Evolutionary conservation across 2,329 filamentous ascomycete species (phyloP), one percentile per base, ranked within the genome.

Genomic region (Talaromyces sp.): DNA sequence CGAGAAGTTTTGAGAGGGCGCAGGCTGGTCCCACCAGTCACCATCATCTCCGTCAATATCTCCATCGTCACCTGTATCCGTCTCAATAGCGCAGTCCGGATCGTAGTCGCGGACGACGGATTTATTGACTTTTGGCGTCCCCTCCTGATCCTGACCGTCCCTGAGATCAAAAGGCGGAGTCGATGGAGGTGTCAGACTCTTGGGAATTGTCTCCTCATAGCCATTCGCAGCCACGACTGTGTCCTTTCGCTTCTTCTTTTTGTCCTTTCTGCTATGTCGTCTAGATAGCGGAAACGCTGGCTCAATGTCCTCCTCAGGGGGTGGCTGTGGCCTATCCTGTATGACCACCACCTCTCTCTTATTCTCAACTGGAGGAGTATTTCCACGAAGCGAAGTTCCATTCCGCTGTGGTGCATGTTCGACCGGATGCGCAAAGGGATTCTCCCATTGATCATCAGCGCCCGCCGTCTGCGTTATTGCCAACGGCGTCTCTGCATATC

Each of bases 111-210:
- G 43, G 10, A 45, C 37, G 5, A 41, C 39, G 10, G 35, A 19
- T 16, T 43, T 45, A 24, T 27, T 33, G 9, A 41, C 22, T 9
- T 50, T 62, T 9, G 45, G 56, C 8, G 65, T 54, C 27, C 35
- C 59, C 24, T 45, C 39, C n/a, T 68, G 65, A 7, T 67, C 66
- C 9, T 70, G 65, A n/a, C 66, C 59, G 56, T 63, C 68, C 58
- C 67, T 67, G 14, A 45, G 13, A 22, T 66, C 62, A n/a, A 72
- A 73, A 4, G 77, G 77, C 43, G 78, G 77, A 33, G 77, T 79
- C 22, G 73, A 74, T 19, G 78, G 78, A 2, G 78, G 77, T 8
- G 78, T 79, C 66, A 78, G 63, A 37, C 72, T 74, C 45, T 70
- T 65, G 19, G 60, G 41, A 11, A 52, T 56, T 5, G 68, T 65